Evolutionary conservation across 768 basidiomycete species (phyloP), one percentile per base, ranked within the genome.

Genomic region (Dioszegia hungarica): DNA sequence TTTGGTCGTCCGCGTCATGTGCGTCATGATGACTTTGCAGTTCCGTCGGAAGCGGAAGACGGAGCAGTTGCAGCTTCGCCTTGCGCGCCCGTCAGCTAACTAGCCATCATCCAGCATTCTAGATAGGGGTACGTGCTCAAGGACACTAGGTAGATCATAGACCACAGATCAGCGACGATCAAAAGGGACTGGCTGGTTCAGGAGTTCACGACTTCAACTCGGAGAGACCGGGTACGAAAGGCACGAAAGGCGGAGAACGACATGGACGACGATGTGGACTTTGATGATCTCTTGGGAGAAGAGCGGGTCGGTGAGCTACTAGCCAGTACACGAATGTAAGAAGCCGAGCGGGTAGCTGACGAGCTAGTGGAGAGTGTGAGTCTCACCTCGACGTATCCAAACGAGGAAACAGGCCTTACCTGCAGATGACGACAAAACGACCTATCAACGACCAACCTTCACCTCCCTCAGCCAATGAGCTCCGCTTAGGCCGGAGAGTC

Each of bases 401-500:
- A 3, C 19, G 29, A 14, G 19, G 10, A 10, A 8, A 20, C 6
- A 47, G n/a, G 9, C 27, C 45, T 47, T 25, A 33, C 25, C 2
- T 28, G 19, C 36, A 51, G 49, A 38, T 51, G 34, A 51, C 49
- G 36, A 38, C 34, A 14, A 51, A 51, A 51, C 34, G 36, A 38
- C 25, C 49, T 34, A 27, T 24, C n/a, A n/a, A n/a, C n/a, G n/a
- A 2, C 15, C 25, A 14, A 24, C 20, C 24, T 14, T 46, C 17
- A 37, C 19, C 36, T 20, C 65, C 65, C 9, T 55, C 49, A 33
- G 56, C 43, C 10, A 66, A 66, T 43, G 65, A 66, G 50, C 12
- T 66, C 5, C 50, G 61, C 22, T 33, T 66, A 6, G 65, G 61
- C 12, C 48, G 49, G 14, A 50, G 53, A 17, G 54, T 66, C 1